phyloP scores from a whole-genome alignment of 2,329 filamentous ascomycete genomes.

The Sarocladium oryzae region DNA sequence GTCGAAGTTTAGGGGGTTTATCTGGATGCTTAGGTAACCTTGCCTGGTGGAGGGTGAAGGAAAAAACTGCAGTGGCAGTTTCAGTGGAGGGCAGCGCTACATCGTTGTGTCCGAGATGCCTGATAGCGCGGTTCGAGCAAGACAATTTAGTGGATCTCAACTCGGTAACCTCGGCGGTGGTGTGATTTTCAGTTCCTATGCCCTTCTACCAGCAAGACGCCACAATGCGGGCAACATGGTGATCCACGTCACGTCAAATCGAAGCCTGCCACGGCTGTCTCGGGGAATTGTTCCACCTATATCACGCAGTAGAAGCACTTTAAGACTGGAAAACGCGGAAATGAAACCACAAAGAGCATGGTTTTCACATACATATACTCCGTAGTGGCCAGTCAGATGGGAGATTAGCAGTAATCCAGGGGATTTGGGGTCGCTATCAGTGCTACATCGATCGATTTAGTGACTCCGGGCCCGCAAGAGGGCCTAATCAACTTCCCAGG shows the following conservation, averaged over 20 bases:
- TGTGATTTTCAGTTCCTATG: neutral
- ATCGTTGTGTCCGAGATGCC: neutral
- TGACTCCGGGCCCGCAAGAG: neutral
- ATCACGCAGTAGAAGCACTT: neutral
- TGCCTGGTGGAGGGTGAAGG: neutral
- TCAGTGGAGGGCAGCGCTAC: neutral
- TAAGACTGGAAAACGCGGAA: neutral
- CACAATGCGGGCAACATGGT: neutral
- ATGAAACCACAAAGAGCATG: too few relatives aligned
- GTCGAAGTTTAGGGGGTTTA: neutral
- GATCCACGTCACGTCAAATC: neutral
- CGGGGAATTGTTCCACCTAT: neutral
- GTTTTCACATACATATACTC: neutral
- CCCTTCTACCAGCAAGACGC: neutral
- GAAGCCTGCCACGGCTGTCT: neutral
- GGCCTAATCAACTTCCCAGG: neutral
- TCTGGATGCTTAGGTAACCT: slow-evolving; percentile 2
- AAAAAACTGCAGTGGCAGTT: neutral
- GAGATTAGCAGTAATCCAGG: too few relatives aligned
- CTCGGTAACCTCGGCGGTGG: neutral
- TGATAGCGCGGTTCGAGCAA: neutral
- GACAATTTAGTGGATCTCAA: neutral
- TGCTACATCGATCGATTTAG: slow-evolving; percentile 3
- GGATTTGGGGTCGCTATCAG: too few relatives aligned
- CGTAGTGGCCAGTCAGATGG: neutral